These are phyloP conservation scores for Pilobolus umbonatus DNA, from an alignment of 192 early-diverging fungal genomes.

Conservation along the genomic window DNA sequence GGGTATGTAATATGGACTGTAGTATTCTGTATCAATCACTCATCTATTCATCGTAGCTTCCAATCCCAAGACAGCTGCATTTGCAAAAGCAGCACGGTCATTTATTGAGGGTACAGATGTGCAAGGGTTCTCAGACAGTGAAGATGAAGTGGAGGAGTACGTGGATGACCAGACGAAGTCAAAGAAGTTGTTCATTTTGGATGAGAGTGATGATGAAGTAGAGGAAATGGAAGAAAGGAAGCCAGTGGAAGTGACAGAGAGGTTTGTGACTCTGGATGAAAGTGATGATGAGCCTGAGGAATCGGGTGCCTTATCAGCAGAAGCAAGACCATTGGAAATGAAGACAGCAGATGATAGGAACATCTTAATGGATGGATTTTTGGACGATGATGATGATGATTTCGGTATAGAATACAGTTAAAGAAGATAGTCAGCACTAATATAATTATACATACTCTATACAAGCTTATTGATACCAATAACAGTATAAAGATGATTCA, in stretches of 20 bases:
- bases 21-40: neutral
- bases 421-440: no score
- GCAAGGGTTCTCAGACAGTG: conserved; percentile 22
- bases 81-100: conserved; percentile 35
- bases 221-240: neutral
- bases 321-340: neutral
- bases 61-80: conserved; percentile 33
- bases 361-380: neutral
- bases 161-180: neutral
- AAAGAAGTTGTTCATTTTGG: conserved; percentile 5
- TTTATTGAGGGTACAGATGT: conserved; percentile 20
- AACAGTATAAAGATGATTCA: no score
- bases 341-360: neutral
- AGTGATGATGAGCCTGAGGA: neutral
- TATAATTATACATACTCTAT: no score
- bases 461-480: no score
- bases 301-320: neutral
- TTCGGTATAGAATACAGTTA: neutral
- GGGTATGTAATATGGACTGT: conserved; percentile 13
- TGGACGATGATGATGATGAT: neutral
- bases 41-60: conserved; percentile 1
- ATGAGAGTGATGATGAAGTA: conserved; percentile 13
- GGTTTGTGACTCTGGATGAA: neutral
- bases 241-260: neutral
- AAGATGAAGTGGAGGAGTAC: conserved; percentile 19